Conservation (phyloP, 495 filamentous ascomycete genomes). For the Saxophila tyrrhenica region DNA sequence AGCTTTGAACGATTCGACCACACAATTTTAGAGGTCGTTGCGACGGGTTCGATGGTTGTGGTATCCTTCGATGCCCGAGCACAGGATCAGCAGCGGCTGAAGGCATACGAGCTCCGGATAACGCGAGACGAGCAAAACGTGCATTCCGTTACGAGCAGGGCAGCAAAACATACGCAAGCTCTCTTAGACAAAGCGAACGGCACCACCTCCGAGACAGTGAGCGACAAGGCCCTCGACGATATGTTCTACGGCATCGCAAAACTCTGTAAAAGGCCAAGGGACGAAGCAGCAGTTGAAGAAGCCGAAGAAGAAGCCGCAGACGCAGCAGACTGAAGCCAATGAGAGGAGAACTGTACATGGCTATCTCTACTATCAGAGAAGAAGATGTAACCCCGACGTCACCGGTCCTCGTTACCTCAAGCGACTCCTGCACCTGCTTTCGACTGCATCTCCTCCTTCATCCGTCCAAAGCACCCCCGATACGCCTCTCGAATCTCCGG, state of each 20-base stretch:
- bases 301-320: constrained; percentile 1
- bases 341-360: no score
- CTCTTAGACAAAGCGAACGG: not conserved
- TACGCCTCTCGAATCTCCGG: constrained; percentile 55
- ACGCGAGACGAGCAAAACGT: not conserved
- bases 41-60: not conserved
- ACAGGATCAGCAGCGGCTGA: not conserved
- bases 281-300: constrained; percentile 26
- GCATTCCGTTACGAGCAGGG: not conserved
- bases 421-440: not conserved
- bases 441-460: constrained; percentile 5
- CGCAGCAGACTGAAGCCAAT: not conserved
- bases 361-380: no score
- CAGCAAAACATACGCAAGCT: not conserved
- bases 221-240: constrained; percentile 38
- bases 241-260: constrained; percentile 60
- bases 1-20: not conserved
- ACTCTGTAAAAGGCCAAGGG: constrained; percentile 55
- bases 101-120: not conserved
- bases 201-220: not conserved
- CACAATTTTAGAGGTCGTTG: constrained; percentile 4
- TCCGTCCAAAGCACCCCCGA: constrained; percentile 38
- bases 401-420: not conserved
- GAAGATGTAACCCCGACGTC: no score
- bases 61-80: constrained; percentile 9